A percentile compares a stretch with the other conserved stretches of the same genome.
These are phyloP conservation scores for Kwoniella europaea DNA, from an alignment of 768 basidiomycete species.

Conservation along the genomic window DNA sequence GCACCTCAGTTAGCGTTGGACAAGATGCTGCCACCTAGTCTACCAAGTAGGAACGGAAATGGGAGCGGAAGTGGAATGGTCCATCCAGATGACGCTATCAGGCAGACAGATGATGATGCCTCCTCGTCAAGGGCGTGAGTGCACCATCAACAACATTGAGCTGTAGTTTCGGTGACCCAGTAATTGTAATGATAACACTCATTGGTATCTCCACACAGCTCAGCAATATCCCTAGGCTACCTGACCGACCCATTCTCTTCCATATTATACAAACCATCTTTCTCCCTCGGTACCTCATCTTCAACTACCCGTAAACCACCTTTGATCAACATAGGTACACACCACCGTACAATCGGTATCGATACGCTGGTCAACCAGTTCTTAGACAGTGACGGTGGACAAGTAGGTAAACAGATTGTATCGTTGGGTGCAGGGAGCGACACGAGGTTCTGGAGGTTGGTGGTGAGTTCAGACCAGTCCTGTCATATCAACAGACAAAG, in stretches of 20 bases:
- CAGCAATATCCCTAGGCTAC: conserved; percentile 82
- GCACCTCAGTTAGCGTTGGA: too few species aligned
- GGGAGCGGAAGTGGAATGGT: conserved; percentile 1
- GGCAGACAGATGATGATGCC: conserved; percentile 58
- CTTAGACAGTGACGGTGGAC: conserved; percentile 57
- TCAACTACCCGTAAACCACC: conserved; percentile 64
- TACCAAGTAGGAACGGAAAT: background rate
- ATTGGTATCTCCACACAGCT: conserved; percentile 55
- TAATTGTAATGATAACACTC: background rate
- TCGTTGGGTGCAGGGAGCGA: conserved; percentile 95
- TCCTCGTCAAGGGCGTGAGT: conserved; percentile 56
- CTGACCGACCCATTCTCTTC: conserved; percentile 75
- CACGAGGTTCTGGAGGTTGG: conserved; percentile 89
- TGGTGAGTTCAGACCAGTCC: conserved; percentile 64
- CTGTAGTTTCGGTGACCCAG: background rate
- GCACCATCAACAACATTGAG: background rate
- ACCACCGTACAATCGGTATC: conserved; percentile 78
- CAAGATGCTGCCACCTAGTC: conserved; percentile 2
- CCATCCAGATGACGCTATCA: conserved; percentile 54
- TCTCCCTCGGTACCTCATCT: conserved; percentile 61
- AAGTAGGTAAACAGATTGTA: conserved; percentile 69
- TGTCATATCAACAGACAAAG: conserved; percentile 26
- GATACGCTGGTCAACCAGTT: conserved; percentile 76
- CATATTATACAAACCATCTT: conserved; percentile 67
- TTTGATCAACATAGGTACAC: conserved; percentile 93